Evolutionary conservation across 106 monocot species (phyloP), one percentile per base, ranked within the genome.

Genomic region (Dioscorea zingiberensis): DNA sequence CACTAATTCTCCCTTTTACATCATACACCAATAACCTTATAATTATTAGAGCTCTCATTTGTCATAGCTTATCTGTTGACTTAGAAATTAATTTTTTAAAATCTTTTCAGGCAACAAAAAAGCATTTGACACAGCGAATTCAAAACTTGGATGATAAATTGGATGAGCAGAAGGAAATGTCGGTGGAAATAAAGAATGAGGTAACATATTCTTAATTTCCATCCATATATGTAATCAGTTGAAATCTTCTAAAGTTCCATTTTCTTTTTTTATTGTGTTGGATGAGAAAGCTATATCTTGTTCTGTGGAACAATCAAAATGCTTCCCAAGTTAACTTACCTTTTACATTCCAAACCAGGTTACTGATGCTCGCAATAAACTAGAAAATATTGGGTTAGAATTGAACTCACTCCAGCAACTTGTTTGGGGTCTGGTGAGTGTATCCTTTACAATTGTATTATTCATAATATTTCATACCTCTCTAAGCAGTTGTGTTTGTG

Each of bases 161-260:
- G 64, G 89, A 85, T 47, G 85, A 89, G 47, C 89, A 89, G 58
- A 89, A 90, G 56, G 68, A 64, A 54, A 77, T 83, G 23, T 80
- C 85, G 49, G 70, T 51, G 61, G 69, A 76, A 61, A 89, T 89
- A 25, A 81, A 74, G 62, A 73, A 74, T n/a, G 82, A 85, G 85
- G 89, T 85, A 81, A 4, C 19, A 22, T 3, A 22, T 23, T 22
- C 56, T 22, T 4, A 56, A 22, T 23, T 56, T 22, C 23, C 7
- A 22, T 56, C 22, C 21, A 22, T 22, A 3, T 12, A 4, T 22
- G 11, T 56, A 4, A 22, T 56, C 56, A 22, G 3, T 56, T 22
- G 1, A 23, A 3, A 5, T 22, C 56, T 56, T 3, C 2, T 2
- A 12, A 23, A 22, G n/a, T n/a, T n/a, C 22, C 21, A 24, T 24